Conservation (phyloP, 1,284 basidiomycete species). For the Golubevia sp. region DNA sequence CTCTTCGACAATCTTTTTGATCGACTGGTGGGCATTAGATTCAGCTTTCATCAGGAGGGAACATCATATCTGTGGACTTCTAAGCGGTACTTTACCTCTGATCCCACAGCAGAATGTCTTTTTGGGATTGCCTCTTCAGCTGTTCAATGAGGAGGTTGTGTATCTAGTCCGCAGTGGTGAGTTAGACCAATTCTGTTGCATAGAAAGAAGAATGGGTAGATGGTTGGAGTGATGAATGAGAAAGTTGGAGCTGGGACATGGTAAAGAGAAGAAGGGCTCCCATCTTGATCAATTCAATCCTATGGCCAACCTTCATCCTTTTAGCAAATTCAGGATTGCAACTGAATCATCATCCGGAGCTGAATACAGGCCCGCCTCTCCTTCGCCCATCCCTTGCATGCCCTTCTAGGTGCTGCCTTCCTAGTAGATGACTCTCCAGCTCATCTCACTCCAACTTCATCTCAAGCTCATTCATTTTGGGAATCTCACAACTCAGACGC, state of each 20-base stretch:
- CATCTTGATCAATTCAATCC: too few species aligned
- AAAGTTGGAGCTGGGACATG: too few species aligned
- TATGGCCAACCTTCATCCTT: too few species aligned
- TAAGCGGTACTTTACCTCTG: conserved; percentile 89
- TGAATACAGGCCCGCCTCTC: too few species aligned
- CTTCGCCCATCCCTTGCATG: too few species aligned
- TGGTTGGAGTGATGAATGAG: too few species aligned
- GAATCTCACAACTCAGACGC: conserved; percentile 64
- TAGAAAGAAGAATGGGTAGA: too few species aligned
- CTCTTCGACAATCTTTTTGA: conserved; percentile 3
- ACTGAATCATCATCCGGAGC: too few species aligned
- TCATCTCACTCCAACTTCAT: conserved; percentile 68
- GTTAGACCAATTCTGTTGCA: too few species aligned
- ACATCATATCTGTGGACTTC: conserved; percentile 80
- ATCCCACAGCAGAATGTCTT: conserved; percentile 96
- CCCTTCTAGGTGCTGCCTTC: conserved; percentile 72
- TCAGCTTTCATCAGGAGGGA: conserved; percentile 76
- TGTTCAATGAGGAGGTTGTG: conserved; percentile 90
- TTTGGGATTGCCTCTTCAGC: conserved; percentile 82
- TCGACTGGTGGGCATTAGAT: conserved; percentile 65
- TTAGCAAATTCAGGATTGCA: too few species aligned
- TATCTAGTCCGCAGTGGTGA: conserved; percentile 79
- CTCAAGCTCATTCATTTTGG: conserved; percentile 29
- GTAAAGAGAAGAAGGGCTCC: too few species aligned
- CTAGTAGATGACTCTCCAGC: conserved; percentile 76